phyloP scores from a whole-genome alignment of 1,284 basidiomycete species.

The Ceratobasidium sp. region DNA sequence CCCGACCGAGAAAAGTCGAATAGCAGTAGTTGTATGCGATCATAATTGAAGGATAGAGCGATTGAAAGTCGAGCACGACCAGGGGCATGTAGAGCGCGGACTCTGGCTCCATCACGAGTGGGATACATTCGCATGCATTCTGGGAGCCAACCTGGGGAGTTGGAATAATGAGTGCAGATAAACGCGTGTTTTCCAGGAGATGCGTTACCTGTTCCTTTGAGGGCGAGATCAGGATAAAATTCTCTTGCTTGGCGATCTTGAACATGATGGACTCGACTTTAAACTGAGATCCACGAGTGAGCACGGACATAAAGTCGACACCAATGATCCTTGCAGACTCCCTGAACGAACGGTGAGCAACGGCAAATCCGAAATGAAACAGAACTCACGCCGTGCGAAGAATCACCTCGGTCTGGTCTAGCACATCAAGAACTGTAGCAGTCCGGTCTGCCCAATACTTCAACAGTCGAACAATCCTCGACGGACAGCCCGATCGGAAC shows the following conservation, averaged over 20 bases:
- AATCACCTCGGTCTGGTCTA: conserved; percentile 80
- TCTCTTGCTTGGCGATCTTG: conserved; percentile 96
- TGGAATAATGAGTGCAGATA: conserved; percentile 3
- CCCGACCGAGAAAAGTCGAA: conserved; percentile 93
- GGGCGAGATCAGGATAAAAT: conserved; percentile 85
- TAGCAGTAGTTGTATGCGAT: conserved; percentile 98
- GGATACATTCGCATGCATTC: conserved; percentile 86
- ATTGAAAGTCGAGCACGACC: conserved; percentile 93
- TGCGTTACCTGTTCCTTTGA: conserved; percentile 76
- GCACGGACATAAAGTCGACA: conserved; percentile 94
- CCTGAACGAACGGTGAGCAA: conserved; percentile 54
- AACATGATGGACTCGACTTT: conserved; percentile 99
- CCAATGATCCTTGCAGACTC: conserved; percentile 98
- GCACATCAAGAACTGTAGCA: conserved; percentile 72
- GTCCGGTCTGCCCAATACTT: conserved; percentile 70
- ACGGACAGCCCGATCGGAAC: conserved; percentile 68
- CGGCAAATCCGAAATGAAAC: neutral
- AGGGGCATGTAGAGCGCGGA: conserved; percentile 93
- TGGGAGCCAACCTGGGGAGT: conserved; percentile 84
- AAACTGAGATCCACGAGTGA: conserved; percentile 94
- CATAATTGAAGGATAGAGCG: conserved; percentile 96
- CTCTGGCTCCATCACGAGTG: conserved; percentile 69
- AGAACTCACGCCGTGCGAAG: conserved; percentile 83
- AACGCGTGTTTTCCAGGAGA: neutral
- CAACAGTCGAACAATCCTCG: conserved; percentile 63